These are phyloP conservation scores for Aureobasidium sp. DNA, from an alignment of 2,329 filamentous ascomycete species.

Conservation along the genomic window DNA sequence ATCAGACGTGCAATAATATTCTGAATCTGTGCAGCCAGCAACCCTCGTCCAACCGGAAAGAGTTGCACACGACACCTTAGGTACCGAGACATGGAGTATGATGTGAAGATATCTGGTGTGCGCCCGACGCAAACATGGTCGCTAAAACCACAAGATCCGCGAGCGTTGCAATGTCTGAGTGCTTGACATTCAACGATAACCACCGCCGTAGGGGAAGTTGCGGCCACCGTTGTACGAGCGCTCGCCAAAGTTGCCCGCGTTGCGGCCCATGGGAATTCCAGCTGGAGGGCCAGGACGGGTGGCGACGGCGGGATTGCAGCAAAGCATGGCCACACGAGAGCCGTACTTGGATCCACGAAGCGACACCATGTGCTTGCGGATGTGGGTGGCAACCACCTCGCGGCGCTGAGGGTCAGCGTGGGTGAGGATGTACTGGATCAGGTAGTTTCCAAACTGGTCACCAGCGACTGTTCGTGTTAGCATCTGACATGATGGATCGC, in stretches of 20 bases:
- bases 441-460: slow-evolving; percentile 97
- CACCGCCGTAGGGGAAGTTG: slow-evolving; percentile 8
- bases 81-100: slow-evolving; percentile 12
- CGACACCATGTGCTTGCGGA: slow-evolving; percentile 98
- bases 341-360: slow-evolving; percentile 97
- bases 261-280: slow-evolving; percentile 40
- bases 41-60: neutral
- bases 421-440: slow-evolving; percentile 94
- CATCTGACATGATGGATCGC: neutral
- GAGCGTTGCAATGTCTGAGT: neutral
- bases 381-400: slow-evolving; percentile 86
- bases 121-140: slow-evolving; percentile 5
- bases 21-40: neutral
- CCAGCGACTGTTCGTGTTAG: slow-evolving; percentile 60
- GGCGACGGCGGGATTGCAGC: slow-evolving; percentile 84
- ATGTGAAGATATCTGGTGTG: slow-evolving; percentile 10
- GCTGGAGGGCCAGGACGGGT: slow-evolving; percentile 82
- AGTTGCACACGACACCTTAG: slow-evolving; percentile 1
- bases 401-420: slow-evolving; percentile 82
- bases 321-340: slow-evolving; percentile 96
- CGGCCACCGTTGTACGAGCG: slow-evolving; percentile 12
- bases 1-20: slow-evolving; percentile 10
- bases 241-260: slow-evolving; percentile 12
- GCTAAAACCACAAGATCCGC: slow-evolving; percentile 1
- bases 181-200: neutral